Base-by-base conservation (phyloP, 2,329 filamentous ascomycete genomes). In the Penicillium brevicompactum region DNA sequence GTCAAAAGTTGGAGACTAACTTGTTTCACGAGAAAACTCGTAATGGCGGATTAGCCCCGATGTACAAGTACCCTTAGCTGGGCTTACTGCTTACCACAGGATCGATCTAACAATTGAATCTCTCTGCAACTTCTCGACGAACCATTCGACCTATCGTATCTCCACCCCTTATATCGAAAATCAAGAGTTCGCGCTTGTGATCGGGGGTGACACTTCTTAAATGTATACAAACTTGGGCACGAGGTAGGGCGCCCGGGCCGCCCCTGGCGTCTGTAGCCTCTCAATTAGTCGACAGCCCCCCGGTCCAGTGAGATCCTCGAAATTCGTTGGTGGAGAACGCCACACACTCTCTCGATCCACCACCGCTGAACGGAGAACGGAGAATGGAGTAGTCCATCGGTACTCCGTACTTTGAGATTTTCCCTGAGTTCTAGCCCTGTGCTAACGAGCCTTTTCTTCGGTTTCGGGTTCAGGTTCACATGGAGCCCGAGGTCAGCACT, bases 271-370 rank as follows among this genome's bases (percentile, higher is more conserved):
- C 37, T 49, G 41, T 37, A 32, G 38, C 41, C 32, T 46, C 16
- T 46, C 16, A 46, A 32, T 38, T 40, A 45, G 32, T 51, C n/a
- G 34, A 13, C 13, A 37, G 34, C n/a, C 13, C 10, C 10, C 11
- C 21, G 24, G 18, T 7, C 38, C 32, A 46, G 49, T 53, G 40
- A 45, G 21, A 54, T 21, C 16, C 14, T 46, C 41, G 40, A 10
- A 24, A 27, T 54, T 46, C 18, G 5, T 24, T 16, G 30, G 52
- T 54, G 47, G 52, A 54, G 52, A 38, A 43, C 21, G 51, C 51
- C 41, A 51, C 46, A 16, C 47, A 22, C 16, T 27, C 38, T 44
- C 22, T 21, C 7, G 14, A 30, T 53, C 46, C 51, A 53, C 46
- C 27, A 9, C 10, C 9, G 8, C 4, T 22, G 41, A 34, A 27